Evolutionary conservation across 208 protist genomes (phyloP).

Genomic region (Porcisia deanei): DNA sequence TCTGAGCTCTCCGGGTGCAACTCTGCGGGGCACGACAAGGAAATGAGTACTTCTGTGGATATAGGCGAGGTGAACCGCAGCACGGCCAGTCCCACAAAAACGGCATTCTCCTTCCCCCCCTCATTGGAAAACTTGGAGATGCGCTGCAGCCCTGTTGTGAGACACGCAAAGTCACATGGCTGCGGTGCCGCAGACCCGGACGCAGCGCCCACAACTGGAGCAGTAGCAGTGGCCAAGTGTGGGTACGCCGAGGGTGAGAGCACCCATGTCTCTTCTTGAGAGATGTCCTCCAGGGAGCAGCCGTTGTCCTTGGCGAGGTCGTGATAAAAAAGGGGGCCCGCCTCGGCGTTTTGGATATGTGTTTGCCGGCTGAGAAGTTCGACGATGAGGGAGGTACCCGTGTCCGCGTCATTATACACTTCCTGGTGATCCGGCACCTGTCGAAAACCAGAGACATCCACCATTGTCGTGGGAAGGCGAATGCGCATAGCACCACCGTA

Average conservation of each 20-base stretch:
- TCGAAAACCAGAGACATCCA: conserved; percentile 67
- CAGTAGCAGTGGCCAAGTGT: conserved; percentile 14
- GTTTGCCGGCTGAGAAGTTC: conserved; percentile 65
- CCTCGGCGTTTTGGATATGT: conserved; percentile 41
- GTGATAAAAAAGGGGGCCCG: conserved; percentile 58
- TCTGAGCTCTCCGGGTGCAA: conserved; percentile 68
- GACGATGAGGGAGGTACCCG: conserved; percentile 62
- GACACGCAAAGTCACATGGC: conserved; percentile 48
- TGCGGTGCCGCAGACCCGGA: conserved; percentile 2
- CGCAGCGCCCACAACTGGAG: not conserved
- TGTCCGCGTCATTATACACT: conserved; percentile 59
- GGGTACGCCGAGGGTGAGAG: conserved; percentile 42
- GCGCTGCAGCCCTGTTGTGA: conserved; percentile 48
- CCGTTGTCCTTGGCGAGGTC: conserved; percentile 74
- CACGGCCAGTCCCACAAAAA: conserved; percentile 60
- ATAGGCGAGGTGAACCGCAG: conserved; percentile 61
- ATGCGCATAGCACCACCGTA: conserved; percentile 78
- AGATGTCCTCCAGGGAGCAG: conserved; percentile 24
- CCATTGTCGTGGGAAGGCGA: conserved; percentile 31
- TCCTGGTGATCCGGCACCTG: conserved; percentile 84
- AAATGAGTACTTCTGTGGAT: conserved; percentile 64
- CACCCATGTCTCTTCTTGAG: not conserved
- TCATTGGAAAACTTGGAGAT: conserved; percentile 81
- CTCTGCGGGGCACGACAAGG: conserved; percentile 52
- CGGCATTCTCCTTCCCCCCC: conserved; percentile 60